These are phyloP conservation scores for Phytophthora sansomeana DNA, from an alignment of 352 stramenopile species.

Conservation along the genomic window DNA sequence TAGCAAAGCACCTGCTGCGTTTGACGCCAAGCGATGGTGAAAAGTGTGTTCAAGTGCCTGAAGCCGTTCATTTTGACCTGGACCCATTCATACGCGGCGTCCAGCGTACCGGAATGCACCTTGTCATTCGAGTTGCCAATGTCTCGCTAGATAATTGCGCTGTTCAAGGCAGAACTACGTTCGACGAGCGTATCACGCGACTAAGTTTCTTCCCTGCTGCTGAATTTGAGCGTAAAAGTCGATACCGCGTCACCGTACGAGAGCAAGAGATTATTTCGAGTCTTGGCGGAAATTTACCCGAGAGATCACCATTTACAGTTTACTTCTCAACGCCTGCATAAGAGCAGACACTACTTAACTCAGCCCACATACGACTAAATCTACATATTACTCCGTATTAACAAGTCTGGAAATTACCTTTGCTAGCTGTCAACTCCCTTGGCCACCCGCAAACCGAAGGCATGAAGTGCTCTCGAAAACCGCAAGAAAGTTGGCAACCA, in stretches of 20 bases:
- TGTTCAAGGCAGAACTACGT: conserved; percentile 36
- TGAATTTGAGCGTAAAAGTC: conserved; percentile 37
- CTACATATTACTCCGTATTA: not conserved
- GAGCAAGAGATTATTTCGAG: conserved; percentile 40
- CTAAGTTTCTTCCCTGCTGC: conserved; percentile 32
- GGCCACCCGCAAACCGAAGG: conserved; percentile 64
- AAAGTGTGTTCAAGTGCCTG: conserved; percentile 18
- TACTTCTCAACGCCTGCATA: conserved; percentile 38
- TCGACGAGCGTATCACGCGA: conserved; percentile 16
- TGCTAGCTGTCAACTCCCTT: conserved; percentile 48
- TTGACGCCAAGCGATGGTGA: conserved; percentile 25
- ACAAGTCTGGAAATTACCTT: conserved; percentile 5
- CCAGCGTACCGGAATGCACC: conserved; percentile 26
- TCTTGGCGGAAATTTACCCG: conserved; percentile 32
- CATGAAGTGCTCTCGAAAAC: conserved; percentile 67
- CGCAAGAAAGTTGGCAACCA: conserved; percentile 66
- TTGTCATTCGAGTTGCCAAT: conserved; percentile 39
- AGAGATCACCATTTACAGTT: conserved; percentile 25
- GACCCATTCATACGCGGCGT: conserved; percentile 34
- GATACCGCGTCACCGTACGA: conserved; percentile 30
- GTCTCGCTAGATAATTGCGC: conserved; percentile 26
- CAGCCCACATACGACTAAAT: not conserved
- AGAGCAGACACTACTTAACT: conserved; percentile 1
- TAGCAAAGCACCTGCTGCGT: conserved; percentile 26
- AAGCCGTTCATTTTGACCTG: conserved; percentile 30